A percentile compares a stretch with the other conserved stretches of the same genome.
Conservation (phyloP, 805 yeast species). For the Candida namnaoensis region DNA sequence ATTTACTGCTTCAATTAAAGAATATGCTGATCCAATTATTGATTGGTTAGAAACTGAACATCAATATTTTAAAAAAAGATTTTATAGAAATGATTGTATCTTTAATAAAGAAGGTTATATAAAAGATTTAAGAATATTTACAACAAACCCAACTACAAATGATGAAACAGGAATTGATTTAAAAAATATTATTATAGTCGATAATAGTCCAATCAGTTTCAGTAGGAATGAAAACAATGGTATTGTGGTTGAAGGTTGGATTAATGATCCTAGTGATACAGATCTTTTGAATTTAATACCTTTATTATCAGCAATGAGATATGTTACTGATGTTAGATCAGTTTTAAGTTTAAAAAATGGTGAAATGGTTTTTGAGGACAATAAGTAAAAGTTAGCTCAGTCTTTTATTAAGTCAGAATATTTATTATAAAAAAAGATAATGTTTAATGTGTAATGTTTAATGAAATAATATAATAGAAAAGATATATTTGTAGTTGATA, state of each 20-base stretch:
- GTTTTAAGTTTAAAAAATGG: conserved; percentile 71
- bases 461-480: no score
- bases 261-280: conserved; percentile 86
- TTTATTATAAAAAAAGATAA: neutral
- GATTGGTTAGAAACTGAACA: conserved; percentile 77
- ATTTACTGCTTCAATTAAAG: conserved; percentile 91
- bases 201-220: conserved; percentile 89
- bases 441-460: no score
- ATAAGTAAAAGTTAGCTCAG: no score
- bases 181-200: conserved; percentile 67
- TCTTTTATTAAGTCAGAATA: no score
- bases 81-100: conserved; percentile 75
- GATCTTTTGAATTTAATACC: conserved; percentile 81
- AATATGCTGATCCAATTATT: conserved; percentile 95
- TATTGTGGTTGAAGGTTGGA: conserved; percentile 94
- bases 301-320: conserved; percentile 63
- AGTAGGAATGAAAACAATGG: conserved; percentile 82
- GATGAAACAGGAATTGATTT: conserved; percentile 29
- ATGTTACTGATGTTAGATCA: conserved; percentile 77
- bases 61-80: conserved; percentile 46
- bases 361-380: conserved; percentile 44
- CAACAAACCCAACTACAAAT: conserved; percentile 5
- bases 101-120: conserved; percentile 80
- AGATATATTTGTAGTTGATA: no score
- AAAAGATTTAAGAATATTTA: conserved; percentile 51